These are phyloP conservation scores for Tilletia indica DNA, from an alignment of 1,284 basidiomycete species.

Conservation along the genomic window DNA sequence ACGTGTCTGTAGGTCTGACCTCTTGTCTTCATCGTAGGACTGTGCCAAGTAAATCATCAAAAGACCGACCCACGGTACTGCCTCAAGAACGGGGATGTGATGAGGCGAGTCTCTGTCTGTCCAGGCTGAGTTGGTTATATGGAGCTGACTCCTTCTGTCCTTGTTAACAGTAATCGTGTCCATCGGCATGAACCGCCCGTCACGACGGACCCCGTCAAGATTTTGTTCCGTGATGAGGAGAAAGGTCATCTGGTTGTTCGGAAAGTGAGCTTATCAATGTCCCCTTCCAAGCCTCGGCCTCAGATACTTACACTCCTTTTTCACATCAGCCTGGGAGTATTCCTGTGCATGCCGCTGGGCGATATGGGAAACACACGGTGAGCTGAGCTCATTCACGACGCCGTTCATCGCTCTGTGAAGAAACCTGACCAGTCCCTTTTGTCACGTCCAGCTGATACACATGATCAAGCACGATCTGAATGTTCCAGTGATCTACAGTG, in stretches of 20 bases:
- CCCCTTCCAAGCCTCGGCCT: background rate
- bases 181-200: conserved; percentile 96
- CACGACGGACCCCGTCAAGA: conserved; percentile 77
- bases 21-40: conserved; percentile 70
- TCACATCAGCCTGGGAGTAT: conserved; percentile 42
- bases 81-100: conserved; percentile 80
- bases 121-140: background rate
- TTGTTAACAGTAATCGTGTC: conserved; percentile 70
- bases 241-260: conserved; percentile 82
- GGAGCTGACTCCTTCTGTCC: background rate
- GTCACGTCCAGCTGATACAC: conserved; percentile 64
- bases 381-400: background rate
- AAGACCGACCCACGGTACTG: conserved; percentile 76
- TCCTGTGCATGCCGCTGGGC: conserved; percentile 51
- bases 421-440: too few relatives aligned
- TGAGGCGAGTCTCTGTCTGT: conserved; percentile 67
- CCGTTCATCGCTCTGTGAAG: conserved; percentile 38
- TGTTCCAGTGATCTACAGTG: conserved; percentile 72
- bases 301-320: too few relatives aligned
- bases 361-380: conserved; percentile 44
- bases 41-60: conserved; percentile 87
- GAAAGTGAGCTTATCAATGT: conserved; percentile 26
- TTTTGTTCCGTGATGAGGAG: conserved; percentile 74
- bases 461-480: conserved; percentile 83
- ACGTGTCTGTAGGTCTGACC: background rate